These are phyloP conservation scores for Yarrowia keelungensis DNA, from an alignment of 805 yeast species.

Conservation along the genomic window DNA sequence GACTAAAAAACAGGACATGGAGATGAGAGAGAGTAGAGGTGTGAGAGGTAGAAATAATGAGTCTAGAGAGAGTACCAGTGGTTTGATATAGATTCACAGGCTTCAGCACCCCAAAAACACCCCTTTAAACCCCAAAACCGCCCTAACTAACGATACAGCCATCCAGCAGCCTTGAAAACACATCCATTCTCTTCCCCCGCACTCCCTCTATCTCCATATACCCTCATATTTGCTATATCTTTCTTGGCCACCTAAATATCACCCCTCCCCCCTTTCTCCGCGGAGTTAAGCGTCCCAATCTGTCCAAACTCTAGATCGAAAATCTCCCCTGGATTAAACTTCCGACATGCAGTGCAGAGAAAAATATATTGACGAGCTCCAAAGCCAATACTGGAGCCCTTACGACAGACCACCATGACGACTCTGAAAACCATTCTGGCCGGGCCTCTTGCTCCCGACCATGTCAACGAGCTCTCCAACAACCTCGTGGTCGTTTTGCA, in stretches of 20 bases:
- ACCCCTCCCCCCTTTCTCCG: background rate
- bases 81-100: no score
- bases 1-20: no score
- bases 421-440: constrained; percentile 39
- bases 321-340: background rate
- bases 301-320: background rate
- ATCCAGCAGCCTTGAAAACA: no score
- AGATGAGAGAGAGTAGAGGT: no score
- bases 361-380: constrained; percentile 16
- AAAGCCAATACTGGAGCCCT: constrained; percentile 12
- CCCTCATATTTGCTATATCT: background rate
- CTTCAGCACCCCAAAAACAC: no score
- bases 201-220: background rate
- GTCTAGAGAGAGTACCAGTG: no score
- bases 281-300: constrained; percentile 20
- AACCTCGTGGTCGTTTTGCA: constrained; percentile 39
- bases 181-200: no score
- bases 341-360: constrained; percentile 24
- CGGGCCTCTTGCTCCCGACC: constrained; percentile 41
- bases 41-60: rapidly evolving
- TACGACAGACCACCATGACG: constrained; percentile 1
- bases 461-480: constrained; percentile 36
- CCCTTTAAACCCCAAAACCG: no score
- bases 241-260: no score
- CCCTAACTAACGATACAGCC: no score